These are phyloP conservation scores for Cytospora paraplurivora DNA, from an alignment of 2,329 filamentous ascomycete species.

Conservation along the genomic window DNA sequence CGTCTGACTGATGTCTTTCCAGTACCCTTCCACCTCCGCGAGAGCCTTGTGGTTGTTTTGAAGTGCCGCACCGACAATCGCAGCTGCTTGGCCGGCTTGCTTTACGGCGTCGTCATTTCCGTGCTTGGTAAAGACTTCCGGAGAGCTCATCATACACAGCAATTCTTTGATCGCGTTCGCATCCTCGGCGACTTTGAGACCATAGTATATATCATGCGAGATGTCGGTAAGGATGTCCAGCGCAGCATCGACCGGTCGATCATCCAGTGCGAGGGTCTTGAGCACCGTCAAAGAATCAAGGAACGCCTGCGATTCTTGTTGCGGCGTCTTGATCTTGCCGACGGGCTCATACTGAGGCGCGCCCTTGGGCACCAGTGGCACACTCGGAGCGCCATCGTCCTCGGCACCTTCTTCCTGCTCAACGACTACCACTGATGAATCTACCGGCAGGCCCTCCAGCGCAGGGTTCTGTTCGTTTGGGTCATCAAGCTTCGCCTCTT, in stretches of 20 bases:
- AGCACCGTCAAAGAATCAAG: conserved; percentile 51
- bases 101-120: conserved; percentile 33
- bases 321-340: conserved; percentile 59
- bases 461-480: conserved; percentile 52
- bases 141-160: conserved; percentile 55
- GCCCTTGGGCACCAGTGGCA: conserved; percentile 46
- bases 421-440: conserved; percentile 56
- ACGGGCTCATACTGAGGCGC: conserved; percentile 60
- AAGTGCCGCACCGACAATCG: conserved; percentile 58
- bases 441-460: conserved; percentile 54
- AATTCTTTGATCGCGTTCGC: conserved; percentile 55
- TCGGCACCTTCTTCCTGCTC: conserved; percentile 54
- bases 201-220: conserved; percentile 71
- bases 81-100: conserved; percentile 52
- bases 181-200: conserved; percentile 62
- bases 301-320: conserved; percentile 45
- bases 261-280: conserved; percentile 39
- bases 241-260: conserved; percentile 48
- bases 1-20: conserved; percentile 45
- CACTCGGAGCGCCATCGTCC: conserved; percentile 33
- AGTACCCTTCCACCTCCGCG: conserved; percentile 50
- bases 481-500: conserved; percentile 67
- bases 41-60: conserved; percentile 68
- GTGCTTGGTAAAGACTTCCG: conserved; percentile 32
- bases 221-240: conserved; percentile 63